Evolutionary conservation across 441 rosid species (phyloP).

Genomic region (Populus tomentosa): DNA sequence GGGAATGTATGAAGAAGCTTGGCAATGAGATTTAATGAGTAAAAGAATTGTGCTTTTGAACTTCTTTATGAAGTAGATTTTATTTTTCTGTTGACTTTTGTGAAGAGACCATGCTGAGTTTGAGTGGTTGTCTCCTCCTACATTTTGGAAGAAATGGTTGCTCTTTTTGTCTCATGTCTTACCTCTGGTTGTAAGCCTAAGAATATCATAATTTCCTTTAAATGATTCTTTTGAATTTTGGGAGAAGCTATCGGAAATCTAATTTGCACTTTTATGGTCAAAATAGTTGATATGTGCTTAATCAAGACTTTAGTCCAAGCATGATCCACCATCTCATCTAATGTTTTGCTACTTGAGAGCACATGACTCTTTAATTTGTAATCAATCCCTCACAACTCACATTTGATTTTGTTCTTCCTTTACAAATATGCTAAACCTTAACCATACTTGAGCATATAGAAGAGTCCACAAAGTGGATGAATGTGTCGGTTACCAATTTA

Average conservation of each 20-base stretch:
- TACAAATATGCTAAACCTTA: neutral
- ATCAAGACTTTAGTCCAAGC: too few species aligned
- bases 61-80: too few species aligned
- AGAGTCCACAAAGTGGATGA: conserved; percentile 1
- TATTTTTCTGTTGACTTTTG: too few species aligned
- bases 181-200: neutral
- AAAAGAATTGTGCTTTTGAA: too few species aligned
- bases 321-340: too few species aligned
- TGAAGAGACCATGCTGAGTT: neutral
- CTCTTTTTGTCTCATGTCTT: neutral
- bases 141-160: neutral
- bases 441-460: conserved; percentile 5
- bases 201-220: neutral
- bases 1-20: too few species aligned
- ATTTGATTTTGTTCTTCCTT: neutral
- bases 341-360: too few species aligned
- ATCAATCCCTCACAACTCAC: neutral
- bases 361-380: too few species aligned
- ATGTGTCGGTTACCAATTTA: too few species aligned
- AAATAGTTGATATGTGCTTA: too few species aligned
- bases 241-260: neutral
- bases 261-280: too few species aligned
- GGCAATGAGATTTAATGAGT: too few species aligned
- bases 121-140: neutral
- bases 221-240: neutral